Conservation (phyloP, 768 basidiomycete species). For the Rhodocollybia butyracea region DNA sequence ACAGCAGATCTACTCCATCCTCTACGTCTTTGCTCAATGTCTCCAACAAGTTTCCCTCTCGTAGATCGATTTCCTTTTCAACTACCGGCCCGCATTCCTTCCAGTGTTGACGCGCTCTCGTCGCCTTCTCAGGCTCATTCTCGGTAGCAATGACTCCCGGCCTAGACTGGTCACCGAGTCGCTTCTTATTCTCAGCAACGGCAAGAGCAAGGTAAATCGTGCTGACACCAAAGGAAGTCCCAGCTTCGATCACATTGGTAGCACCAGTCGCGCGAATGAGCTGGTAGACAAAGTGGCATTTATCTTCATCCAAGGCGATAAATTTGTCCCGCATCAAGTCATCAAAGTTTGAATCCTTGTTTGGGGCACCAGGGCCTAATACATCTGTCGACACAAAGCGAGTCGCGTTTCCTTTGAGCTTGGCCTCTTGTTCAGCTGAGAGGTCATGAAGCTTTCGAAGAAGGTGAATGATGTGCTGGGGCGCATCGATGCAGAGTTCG, state of each 20-base stretch:
- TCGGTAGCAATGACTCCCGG: slow-evolving; percentile 11
- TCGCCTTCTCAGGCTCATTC: slow-evolving; percentile 7
- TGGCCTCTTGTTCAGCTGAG: not conserved
- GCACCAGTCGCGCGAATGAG: slow-evolving; percentile 9
- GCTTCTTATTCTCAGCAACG: slow-evolving; percentile 7
- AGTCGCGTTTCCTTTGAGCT: not conserved
- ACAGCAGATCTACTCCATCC: slow-evolving; percentile 4
- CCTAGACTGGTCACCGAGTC: not conserved
- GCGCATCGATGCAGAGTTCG: not conserved
- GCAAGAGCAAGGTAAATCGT: slow-evolving; percentile 6
- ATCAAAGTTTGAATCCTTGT: not conserved
- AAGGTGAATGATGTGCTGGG: not conserved
- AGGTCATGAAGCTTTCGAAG: not conserved
- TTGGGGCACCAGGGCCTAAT: not conserved
- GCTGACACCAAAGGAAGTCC: slow-evolving; percentile 9
- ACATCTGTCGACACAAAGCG: slow-evolving; percentile 4
- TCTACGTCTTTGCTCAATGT: not conserved
- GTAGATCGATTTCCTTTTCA: not conserved
- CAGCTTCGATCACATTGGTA: slow-evolving; percentile 9
- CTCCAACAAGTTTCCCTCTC: slow-evolving; percentile 8
- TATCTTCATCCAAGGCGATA: slow-evolving; percentile 12
- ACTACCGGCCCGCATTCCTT: slow-evolving; percentile 1
- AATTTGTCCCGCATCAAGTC: slow-evolving; percentile 5
- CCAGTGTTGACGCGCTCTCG: slow-evolving; percentile 4
- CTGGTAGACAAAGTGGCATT: slow-evolving; percentile 7